Evolutionary conservation across 2,329 filamentous ascomycete species (phyloP), one percentile per base, ranked within the genome.

Genomic region (Fusarium nisikadoi): DNA sequence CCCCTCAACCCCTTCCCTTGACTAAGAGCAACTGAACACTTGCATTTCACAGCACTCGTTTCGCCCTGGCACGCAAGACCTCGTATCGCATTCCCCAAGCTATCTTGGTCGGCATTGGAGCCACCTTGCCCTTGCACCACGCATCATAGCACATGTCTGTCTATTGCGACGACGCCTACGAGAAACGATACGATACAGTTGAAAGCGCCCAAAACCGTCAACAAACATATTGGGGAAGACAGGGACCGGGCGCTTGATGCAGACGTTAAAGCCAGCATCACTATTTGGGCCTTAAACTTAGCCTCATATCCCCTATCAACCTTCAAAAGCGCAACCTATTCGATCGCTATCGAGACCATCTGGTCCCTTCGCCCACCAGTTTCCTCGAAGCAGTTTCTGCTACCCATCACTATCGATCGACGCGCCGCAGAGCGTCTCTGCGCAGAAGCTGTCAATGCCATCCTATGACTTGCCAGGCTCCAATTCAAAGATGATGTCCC

Each of bases 401-500:
- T 17, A 27, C 52, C 41, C 53, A 64, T 31, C 54, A 47, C 57
- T 54, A 61, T 63, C 46, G 46, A 67, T 59, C 42, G 60, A 72
- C 63, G 68, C 57, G 68, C 64, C 45, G 70, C 61, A 71, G 70
- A 73, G 68, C 67, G 67, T 66, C 63, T 69, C 72, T 62, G 69
- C 72, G 68, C 59, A 72, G 58, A 62, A 62, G 62, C 42, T 63
- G 57, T 55, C 73, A 71, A 79, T 80, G 75, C 73, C 76, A 61
- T 77, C 77, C 58, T 78, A 79, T 81, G 79, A 74, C 62, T 78
- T 72, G 60, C 65, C 71, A 57, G 56, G 61, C 58, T 53, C 62
- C 61, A 62, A 73, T 80, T 84, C 83, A 81, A 91, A 90, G 85
- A 93, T 92, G 90, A 94, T 96, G 90, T 93, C 95, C 81, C 90